Base-by-base conservation (phyloP, 306 rosid genomes). In the Vigna angularis region DNA sequence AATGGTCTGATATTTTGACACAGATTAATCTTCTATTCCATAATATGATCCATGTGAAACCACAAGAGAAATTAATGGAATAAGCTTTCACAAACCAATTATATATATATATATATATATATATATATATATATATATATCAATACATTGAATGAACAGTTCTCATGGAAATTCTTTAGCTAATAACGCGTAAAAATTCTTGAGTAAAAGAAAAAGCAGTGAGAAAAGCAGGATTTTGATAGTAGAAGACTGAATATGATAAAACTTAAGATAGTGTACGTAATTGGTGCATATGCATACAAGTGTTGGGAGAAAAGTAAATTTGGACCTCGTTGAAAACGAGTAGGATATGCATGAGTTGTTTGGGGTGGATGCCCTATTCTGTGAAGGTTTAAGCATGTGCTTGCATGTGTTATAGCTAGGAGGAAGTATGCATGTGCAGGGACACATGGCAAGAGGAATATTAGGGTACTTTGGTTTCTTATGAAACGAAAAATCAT, bases 351-450 rank as follows among this genome's bases (percentile, higher is more conserved):
- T 49, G 16, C 45, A n/a, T 38, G 56, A 57, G 24, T 67, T 48
- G 57, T 74, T 74, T 20, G 50, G 30, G 65, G 18, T 49, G 76
- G 77, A 63, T 49, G 49, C 2, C 72, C 59, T 26, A 51, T 32
- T 49, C 7, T 71, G 53, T 45, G 64, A 20, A 76, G 73, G 55
- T 75, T 58, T 16, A 52, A 59, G 70, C 78, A 82, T 64, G 83
- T 78, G 85, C 56, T 26, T 53, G 56, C 85, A 81, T 74, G 81
- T 73, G 78, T 85, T 52, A 8, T 7, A 68, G 30, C 24, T 63
- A 42, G 68, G 57, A 75, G 20, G 76, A 48, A 72, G 44, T 30
- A 76, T 79, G 84, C 77, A 84, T 80, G 77, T 84, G 82, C 72
- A 38, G 47, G 73, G 34, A 80, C 82, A 80, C 79, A 57, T 80